Base-by-base conservation (phyloP, 2,329 filamentous ascomycete genomes). In the Exophiala mesophila region DNA sequence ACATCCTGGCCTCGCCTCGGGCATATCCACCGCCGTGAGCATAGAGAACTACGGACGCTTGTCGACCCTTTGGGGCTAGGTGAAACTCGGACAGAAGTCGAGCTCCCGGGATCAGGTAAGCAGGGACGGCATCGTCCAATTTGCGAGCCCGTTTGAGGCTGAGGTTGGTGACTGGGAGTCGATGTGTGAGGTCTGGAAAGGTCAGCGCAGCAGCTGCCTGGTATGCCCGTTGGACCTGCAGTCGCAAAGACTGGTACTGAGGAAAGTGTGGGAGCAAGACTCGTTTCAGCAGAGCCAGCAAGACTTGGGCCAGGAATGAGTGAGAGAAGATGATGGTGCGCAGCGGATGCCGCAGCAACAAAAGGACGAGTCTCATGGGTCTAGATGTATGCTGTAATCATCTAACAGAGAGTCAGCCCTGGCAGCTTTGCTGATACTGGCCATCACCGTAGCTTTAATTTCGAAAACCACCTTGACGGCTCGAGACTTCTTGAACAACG, bases 1-100 rank as follows among this genome's bases (percentile, higher is more conserved):
- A 47, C 44, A 47, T 47, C 17, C 39, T 47, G 12, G 44, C 44
- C 29, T 47, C 44, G 7, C 44, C 44, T 18, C 44, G 39, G 4
- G 44, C 33, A 18, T 47, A 47, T 6, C 44, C 44, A 13, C 44
- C 44, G 9, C 44, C 44, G 34, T 47, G 44, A 3, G 44, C 44
- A 35, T 18, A 47, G 7, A 47, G 16, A 1, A 38, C 39, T 21
- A 43, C 28, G 26, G 37, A 45, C 24, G 10, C 16, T 31, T 23
- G 37, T 3, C 8, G 23, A n/a, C 12, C 24, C 8, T 32, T 4
- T 8, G 5, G 17, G 3, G 28, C 15, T 4, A 8, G n/a, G 5
- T 15, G 26, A 29, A 39, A 39, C 3, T 39, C 35, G 12, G 28
- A 16, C 7, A 44, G 15, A 4, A 34, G 16, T 19, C 29, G 12